These are phyloP conservation scores for Paramecium primaurelia DNA, from an alignment of 73 alveolate species.

Conservation along the genomic window DNA sequence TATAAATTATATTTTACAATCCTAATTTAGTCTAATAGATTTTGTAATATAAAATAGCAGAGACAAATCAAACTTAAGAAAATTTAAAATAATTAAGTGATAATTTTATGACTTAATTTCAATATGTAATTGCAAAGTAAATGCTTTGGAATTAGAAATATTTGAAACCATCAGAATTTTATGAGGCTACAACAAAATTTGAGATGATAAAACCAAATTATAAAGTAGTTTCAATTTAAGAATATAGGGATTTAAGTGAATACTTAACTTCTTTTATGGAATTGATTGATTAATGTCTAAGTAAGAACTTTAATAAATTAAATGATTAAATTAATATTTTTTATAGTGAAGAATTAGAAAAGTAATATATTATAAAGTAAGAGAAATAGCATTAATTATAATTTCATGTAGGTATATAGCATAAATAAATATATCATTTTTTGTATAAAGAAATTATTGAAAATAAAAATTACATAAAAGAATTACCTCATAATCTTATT, in stretches of 20 bases:
- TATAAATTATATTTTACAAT: neutral
- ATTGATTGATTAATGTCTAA: neutral
- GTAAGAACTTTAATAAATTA: neutral
- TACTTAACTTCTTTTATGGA: neutral
- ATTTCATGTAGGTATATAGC: neutral
- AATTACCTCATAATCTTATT: neutral
- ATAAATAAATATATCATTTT: neutral
- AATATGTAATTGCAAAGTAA: neutral
- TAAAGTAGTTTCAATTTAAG: neutral
- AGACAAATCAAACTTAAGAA: neutral
- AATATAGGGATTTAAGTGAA: neutral
- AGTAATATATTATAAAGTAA: neutral
- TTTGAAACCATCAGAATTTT: neutral
- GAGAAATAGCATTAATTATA: neutral
- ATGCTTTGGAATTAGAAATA: neutral
- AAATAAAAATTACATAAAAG: neutral
- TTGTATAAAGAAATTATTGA: neutral
- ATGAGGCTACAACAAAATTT: neutral
- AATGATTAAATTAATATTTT: neutral
- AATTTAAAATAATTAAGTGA: neutral
- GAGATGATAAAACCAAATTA: neutral
- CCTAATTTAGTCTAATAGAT: neutral
- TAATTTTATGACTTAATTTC: neutral
- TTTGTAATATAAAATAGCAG: neutral
- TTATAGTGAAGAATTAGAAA: neutral